Evolutionary conservation across 1,139 yeast species (phyloP).

Genomic region (Debaryomyces subglobosus): DNA sequence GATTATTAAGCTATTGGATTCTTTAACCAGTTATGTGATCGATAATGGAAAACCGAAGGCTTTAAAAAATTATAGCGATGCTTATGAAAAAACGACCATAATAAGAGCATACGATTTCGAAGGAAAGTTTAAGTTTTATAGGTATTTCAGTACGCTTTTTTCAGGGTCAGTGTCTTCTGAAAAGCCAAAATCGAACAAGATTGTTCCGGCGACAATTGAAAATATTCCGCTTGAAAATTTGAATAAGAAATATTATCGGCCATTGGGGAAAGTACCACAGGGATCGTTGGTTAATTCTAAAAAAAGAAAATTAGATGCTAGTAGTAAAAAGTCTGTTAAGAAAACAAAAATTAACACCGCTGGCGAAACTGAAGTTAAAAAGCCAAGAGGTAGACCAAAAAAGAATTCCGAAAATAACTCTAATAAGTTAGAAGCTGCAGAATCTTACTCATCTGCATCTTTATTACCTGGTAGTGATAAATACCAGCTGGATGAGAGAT

Average conservation of each 20-base stretch:
- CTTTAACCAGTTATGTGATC: constrained; percentile 37
- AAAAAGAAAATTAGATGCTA: constrained; percentile 20
- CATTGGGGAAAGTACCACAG: constrained; percentile 31
- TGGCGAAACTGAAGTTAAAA: constrained; percentile 8
- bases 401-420: neutral
- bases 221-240: constrained; percentile 17
- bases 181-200: neutral
- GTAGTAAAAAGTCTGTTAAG: constrained; percentile 11
- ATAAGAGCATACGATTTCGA: constrained; percentile 71
- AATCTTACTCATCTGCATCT: neutral
- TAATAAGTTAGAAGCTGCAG: neutral
- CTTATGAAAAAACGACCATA: constrained; percentile 34
- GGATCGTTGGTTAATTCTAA: constrained; percentile 23
- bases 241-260: constrained; percentile 22
- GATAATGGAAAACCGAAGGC: constrained; percentile 28
- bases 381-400: constrained; percentile 11
- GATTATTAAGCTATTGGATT: constrained; percentile 52
- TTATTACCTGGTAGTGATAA: neutral
- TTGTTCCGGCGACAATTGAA: constrained; percentile 9
- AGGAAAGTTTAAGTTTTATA: constrained; percentile 72
- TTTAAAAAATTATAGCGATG: constrained; percentile 25
- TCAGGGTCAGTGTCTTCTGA: constrained; percentile 6
- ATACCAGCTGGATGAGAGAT: neutral
- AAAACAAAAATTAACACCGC: constrained; percentile 6
- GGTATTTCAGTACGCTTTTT: constrained; percentile 53